Base-by-base conservation (phyloP, 2,329 filamentous ascomycete species). In the Ambrosiella xylebori region DNA sequence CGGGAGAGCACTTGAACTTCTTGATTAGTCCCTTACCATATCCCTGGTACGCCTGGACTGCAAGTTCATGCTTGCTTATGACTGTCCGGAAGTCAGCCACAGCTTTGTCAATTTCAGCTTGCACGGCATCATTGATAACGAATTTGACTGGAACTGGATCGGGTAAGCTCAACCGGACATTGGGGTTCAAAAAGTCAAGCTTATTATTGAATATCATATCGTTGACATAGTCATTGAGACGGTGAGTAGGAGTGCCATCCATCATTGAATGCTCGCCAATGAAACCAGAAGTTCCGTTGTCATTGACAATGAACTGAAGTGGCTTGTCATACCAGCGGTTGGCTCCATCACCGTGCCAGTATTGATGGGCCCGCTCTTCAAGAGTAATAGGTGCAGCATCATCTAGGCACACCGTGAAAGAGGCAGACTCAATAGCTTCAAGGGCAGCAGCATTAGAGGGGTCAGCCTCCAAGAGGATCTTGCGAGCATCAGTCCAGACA, bases 261-360 rank as follows among this genome's bases (percentile, higher is more conserved):
- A 98, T 98, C 93, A 98, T 97, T 66, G 87, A 94, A 78, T 98
- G 93, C 74, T 98, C 93, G 67, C 93, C 93, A 78, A 89, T 91
- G 78, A 98, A 98, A 61, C 93, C 93, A 1, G 93, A 86, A 7
- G 93, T 95, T 65, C 93, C 93, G 70, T 98, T 98, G 69, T 98
- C 90, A 71, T 95, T 96, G 74, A 98, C 71, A 69, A 98, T 95
- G 74, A 98, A 97, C 72, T 98, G 91, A 57, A 95, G 75, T 5
- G 93, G 93, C 78, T 98, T 98, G 78, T 98, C 93, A 68, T 84
- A 97, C 90, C 90, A 98, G 64, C 93, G 82, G 76, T 98, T 98
- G 64, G 81, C 76, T 59, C 93, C 93, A 66, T 98, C 91, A 57
- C 93, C 93, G 73, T 97, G 91, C 94, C 93, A 98, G 80, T 96